A percentile compares a stretch with the other conserved stretches of the same genome.
phyloP scores from a whole-genome alignment of 208 protist species.

The Crithidia fasciculata region DNA sequence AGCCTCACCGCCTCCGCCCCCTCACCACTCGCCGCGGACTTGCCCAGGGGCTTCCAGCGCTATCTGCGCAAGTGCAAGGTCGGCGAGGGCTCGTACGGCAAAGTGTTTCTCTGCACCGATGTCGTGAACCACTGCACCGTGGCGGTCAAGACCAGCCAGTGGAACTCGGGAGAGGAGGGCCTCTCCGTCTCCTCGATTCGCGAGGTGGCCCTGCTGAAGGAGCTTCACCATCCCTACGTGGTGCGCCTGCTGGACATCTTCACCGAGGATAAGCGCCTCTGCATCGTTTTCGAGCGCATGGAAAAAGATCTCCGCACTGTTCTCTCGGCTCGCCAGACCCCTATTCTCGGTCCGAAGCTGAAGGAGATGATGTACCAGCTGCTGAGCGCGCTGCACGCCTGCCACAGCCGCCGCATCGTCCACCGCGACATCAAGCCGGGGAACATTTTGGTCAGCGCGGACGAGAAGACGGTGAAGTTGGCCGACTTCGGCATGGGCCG shows the following conservation, averaged over 20 bases:
- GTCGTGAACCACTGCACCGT: constrained; percentile 61
- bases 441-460: constrained; percentile 86
- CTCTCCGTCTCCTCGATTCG: constrained; percentile 92
- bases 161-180: constrained; percentile 84
- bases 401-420: constrained; percentile 86
- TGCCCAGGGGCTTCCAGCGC: constrained; percentile 40
- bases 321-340: constrained; percentile 78
- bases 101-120: constrained; percentile 96
- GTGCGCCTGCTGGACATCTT: constrained; percentile 95
- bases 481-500: constrained; percentile 92
- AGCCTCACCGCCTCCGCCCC: neutral
- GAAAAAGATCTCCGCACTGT: constrained; percentile 96
- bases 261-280: constrained; percentile 92
- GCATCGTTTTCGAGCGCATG: constrained; percentile 98
- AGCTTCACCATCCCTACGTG: constrained; percentile 92
- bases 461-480: constrained; percentile 84
- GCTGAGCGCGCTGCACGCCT: constrained; percentile 79
- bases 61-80: constrained; percentile 94
- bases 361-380: constrained; percentile 85
- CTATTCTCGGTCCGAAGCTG: constrained; percentile 62
- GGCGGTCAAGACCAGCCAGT: constrained; percentile 83
- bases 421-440: constrained; percentile 93
- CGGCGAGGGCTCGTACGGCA: constrained; percentile 97
- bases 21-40: neutral
- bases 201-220: constrained; percentile 92